Evolutionary conservation across 805 yeast species (phyloP).

Genomic region (Zygotorulaspora sp.): DNA sequence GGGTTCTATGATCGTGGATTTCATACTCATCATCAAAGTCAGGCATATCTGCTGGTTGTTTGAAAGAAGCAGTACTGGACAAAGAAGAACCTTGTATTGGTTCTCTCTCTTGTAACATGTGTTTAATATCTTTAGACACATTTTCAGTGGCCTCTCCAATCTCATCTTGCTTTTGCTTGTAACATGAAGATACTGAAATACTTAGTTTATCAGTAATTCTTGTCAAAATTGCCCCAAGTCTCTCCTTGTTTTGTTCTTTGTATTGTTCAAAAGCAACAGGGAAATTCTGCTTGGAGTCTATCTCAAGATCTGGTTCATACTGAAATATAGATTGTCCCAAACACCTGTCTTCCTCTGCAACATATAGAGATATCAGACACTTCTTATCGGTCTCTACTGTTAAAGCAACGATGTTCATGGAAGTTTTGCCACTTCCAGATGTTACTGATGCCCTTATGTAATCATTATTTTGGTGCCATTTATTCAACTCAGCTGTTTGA

Average conservation of each 20-base stretch:
- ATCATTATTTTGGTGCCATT: constrained; percentile 3
- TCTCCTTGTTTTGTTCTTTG: neutral
- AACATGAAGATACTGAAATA: constrained; percentile 1
- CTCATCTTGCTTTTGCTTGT: neutral
- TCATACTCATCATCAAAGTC: constrained; percentile 36
- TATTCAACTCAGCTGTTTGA: neutral
- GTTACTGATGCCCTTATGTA: constrained; percentile 7
- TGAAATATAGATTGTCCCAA: constrained; percentile 18
- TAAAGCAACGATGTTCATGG: constrained; percentile 10
- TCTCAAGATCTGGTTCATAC: constrained; percentile 13
- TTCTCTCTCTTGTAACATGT: neutral
- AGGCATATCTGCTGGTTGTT: constrained; percentile 33
- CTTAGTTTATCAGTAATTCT: constrained; percentile 5
- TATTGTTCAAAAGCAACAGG: constrained; percentile 12
- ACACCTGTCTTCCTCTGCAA: constrained; percentile 9
- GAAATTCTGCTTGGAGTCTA: constrained; percentile 3
- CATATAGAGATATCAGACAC: constrained; percentile 19
- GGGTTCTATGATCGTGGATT: constrained; percentile 9
- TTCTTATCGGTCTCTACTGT: constrained; percentile 10
- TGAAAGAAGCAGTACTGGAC: neutral
- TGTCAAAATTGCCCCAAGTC: neutral
- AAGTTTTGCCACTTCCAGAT: constrained; percentile 1
- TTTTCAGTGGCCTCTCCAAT: neutral
- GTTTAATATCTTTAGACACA: neutral
- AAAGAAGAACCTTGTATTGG: neutral